Percentiles rank a stretch among this genome's conserved stretches.
Evolutionary conservation across 2,329 filamentous ascomycete genomes (phyloP).

Genomic region (Nemania serpens): DNA sequence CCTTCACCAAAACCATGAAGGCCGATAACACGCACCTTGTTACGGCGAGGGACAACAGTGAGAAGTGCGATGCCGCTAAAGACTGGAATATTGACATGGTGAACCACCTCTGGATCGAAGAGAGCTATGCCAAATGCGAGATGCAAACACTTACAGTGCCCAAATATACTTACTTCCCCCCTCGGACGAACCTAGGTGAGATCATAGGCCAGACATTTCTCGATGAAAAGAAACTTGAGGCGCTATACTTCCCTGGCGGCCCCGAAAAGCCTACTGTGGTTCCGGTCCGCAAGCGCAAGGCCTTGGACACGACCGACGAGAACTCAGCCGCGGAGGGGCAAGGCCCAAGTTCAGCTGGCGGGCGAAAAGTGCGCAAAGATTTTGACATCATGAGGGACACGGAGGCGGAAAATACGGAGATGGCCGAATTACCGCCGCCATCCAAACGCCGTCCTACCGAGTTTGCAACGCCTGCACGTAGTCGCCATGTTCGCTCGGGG

Average conservation of each 20-base stretch:
- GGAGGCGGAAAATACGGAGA: slow-evolving; percentile 43
- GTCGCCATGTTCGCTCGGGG: slow-evolving; percentile 58
- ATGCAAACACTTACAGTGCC: slow-evolving; percentile 72
- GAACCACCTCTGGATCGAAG: slow-evolving; percentile 97
- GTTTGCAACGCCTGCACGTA: slow-evolving; percentile 57
- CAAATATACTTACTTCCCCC: slow-evolving; percentile 85
- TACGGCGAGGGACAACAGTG: slow-evolving; percentile 84
- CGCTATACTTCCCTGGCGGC: slow-evolving; percentile 71
- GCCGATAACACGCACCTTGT: slow-evolving; percentile 95
- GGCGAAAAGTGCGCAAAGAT: slow-evolving; percentile 47
- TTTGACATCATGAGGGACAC: slow-evolving; percentile 52
- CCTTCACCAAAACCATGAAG: slow-evolving; percentile 94
- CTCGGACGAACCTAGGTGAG: slow-evolving; percentile 88
- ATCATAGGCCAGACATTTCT: slow-evolving; percentile 88
- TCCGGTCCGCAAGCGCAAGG: slow-evolving; percentile 55
- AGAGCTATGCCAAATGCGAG: slow-evolving; percentile 90
- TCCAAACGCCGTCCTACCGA: slow-evolving; percentile 40
- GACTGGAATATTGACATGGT: slow-evolving; percentile 92
- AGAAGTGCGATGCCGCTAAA: slow-evolving; percentile 88
- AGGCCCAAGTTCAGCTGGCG: slow-evolving; percentile 53
- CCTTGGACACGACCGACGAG: slow-evolving; percentile 55
- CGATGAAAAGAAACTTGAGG: slow-evolving; percentile 64
- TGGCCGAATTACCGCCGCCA: slow-evolving; percentile 42
- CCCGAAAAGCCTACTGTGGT: slow-evolving; percentile 49
- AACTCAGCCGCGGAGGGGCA: slow-evolving; percentile 54